Evolutionary conservation across 192 early-diverging fungal species (phyloP), one percentile per base, ranked within the genome.

Genomic region (Linnemannia exigua): DNA sequence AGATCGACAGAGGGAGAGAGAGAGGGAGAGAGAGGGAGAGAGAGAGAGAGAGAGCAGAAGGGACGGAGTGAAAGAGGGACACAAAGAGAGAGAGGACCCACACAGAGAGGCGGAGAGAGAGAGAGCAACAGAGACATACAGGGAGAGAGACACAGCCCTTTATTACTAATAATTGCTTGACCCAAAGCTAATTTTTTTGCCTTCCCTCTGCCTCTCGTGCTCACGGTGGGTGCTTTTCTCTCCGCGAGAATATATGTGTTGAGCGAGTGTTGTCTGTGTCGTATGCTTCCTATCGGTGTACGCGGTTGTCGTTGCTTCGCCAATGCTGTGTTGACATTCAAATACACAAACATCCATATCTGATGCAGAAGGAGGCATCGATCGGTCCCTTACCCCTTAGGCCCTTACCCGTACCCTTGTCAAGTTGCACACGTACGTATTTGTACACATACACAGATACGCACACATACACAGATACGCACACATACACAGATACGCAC

Each of bases 1-100:
- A 36, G 51, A 68, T 35, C 35, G 71, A 73, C 69, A 72, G 51
- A 74, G 69, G 61, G 79, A 80, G 66, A 71, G 68, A 71, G 67
- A 70, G 68, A 78, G 37, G 48, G 36, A 38, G 58, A 70, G 37
- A 37, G 36, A 66, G 28, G 47, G 67, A 70, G 76, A 31, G 70
- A 41, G 50, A 58, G n/a, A 16, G 33, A 66, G 36, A 61, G 51
- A 78, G 11, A 33, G 68, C 50, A 33, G 73, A 37, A 51, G 38
- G 28, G 61, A 66, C 33, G 17, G 33, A 69, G 12, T 31, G 67
- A 41, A 15, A 37, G 67, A 35, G 37, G 67, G 33, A 31, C 28
- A 31, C 0, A 36, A 19, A 50, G 46, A 54, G 72, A 51, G 47
- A 33, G 71, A 73, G n/a, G n/a, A n/a, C n/a, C n/a, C n/a, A n/a